A percentile compares a stretch with the other conserved stretches of the same genome.
These are phyloP conservation scores for Tetrapisispora fleetii DNA, from an alignment of 805 yeast species.

Conservation along the genomic window DNA sequence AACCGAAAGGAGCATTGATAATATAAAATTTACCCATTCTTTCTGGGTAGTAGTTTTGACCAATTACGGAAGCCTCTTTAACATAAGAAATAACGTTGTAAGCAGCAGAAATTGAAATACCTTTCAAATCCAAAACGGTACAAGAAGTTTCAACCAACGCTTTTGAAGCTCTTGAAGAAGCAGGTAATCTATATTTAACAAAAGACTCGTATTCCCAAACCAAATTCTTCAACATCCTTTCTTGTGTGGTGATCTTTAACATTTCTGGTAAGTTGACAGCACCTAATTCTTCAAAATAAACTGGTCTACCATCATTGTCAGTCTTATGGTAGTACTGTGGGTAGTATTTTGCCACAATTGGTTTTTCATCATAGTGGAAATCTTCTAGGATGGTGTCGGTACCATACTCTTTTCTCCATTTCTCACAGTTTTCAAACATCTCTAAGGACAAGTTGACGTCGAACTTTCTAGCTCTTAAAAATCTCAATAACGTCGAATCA, in stretches of 20 bases:
- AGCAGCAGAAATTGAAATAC: slow-evolving; percentile 77
- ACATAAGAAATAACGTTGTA: slow-evolving; percentile 81
- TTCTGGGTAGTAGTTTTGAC: slow-evolving; percentile 97
- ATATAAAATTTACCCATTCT: slow-evolving; percentile 97
- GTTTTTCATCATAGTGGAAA: slow-evolving; percentile 89
- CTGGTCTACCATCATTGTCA: slow-evolving; percentile 94
- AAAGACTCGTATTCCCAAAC: slow-evolving; percentile 98
- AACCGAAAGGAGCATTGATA: slow-evolving; percentile 96
- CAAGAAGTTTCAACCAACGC: slow-evolving; percentile 87
- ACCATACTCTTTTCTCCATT: slow-evolving; percentile 84
- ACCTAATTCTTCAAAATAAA: slow-evolving; percentile 90
- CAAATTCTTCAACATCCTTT: slow-evolving; percentile 88
- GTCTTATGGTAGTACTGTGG: slow-evolving; percentile 98
- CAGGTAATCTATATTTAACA: slow-evolving; percentile 76
- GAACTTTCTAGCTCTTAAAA: slow-evolving; percentile 91
- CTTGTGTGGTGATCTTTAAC: slow-evolving; percentile 89
- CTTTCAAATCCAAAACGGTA: slow-evolving; percentile 90
- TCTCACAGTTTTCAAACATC: slow-evolving; percentile 82
- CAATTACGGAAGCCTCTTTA: slow-evolving; percentile 84
- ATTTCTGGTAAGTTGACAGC: slow-evolving; percentile 80
- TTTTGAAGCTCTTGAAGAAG: slow-evolving; percentile 79
- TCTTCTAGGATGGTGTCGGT: slow-evolving; percentile 77
- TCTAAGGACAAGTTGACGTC: slow-evolving; percentile 66
- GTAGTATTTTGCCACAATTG: slow-evolving; percentile 75
- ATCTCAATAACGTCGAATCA: slow-evolving; percentile 75